Base-by-base conservation (phyloP, 2,329 filamentous ascomycete genomes). In the Aspergillus bombycis region DNA sequence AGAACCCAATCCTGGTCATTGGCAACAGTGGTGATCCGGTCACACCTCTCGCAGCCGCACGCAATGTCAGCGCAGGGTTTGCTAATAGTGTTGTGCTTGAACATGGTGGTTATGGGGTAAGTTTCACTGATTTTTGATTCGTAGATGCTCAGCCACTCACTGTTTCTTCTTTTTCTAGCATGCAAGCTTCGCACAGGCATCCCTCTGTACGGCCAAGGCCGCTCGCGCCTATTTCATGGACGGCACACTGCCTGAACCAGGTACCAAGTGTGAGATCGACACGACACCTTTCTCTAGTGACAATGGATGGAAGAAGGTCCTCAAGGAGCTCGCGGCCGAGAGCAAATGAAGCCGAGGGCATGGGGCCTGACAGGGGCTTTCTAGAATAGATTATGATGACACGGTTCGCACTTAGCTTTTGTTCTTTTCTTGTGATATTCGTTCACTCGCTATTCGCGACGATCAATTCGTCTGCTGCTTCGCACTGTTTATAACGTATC, bases 31-130 rank as follows among this genome's bases (percentile, higher is more conserved):
- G 65, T 23, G 73, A 75, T 43, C 68, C 65, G 2, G 63, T 67
- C 4, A 75, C 72, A 2, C 71, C 74, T 10, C 50, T 74, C 2
- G 46, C 56, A 2, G 67, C 65, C 6, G 74, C 74, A 1, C 53
- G 62, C 7, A 71, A 73, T 52, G 64, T 67, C 32, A 73, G 71
- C 53, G 57, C 66, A 2, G 64, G 60, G 0, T 71, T 72, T 43
- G 60, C 69, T 21, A 70, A 65, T 10, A 75, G 72, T 57, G 67
- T 68, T 2, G 62, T 75, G 12, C 67, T 75, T 19, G 65, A 68
- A 43, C 62, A 72, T 38, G 62, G 68, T 36, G 68, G 67, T 36
- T 70, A 71, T 16, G 70, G 70, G 26, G 48, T 60, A 60, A 3
- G 58, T 60, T 43, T 36, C 14, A 36, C 7, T 4, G 5, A 5